phyloP scores from a whole-genome alignment of 768 basidiomycete genomes.

The Exidia glandulosa region DNA sequence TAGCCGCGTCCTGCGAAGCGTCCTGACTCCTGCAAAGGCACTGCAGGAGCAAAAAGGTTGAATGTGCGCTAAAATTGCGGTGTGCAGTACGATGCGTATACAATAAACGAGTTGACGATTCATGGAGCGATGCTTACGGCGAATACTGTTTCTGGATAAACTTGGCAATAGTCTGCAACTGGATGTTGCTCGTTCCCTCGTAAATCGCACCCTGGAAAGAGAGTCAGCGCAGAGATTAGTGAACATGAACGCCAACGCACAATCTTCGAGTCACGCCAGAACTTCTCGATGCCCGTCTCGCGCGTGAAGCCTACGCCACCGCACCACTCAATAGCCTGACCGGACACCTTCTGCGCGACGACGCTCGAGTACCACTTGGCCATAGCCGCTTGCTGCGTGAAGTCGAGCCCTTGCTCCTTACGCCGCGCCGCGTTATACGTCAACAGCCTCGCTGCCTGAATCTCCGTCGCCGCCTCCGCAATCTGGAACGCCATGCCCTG shows the following conservation, averaged over 20 bases:
- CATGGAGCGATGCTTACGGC: slow-evolving; percentile 24
- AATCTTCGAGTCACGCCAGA: slow-evolving; percentile 93
- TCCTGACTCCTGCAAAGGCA: no score
- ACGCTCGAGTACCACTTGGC: slow-evolving; percentile 89
- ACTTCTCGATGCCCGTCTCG: slow-evolving; percentile 95
- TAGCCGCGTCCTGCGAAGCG: no score
- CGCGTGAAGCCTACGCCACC: slow-evolving; percentile 89
- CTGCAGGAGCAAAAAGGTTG: no score
- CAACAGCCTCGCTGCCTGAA: slow-evolving; percentile 80
- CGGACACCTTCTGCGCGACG: slow-evolving; percentile 80
- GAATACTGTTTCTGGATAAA: slow-evolving; percentile 80
- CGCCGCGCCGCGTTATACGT: slow-evolving; percentile 95
- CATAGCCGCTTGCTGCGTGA: slow-evolving; percentile 95
- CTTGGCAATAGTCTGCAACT: slow-evolving; percentile 91
- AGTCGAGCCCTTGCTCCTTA: slow-evolving; percentile 80
- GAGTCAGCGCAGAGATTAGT: background rate
- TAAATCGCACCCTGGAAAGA: slow-evolving; percentile 68
- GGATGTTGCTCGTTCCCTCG: slow-evolving; percentile 97
- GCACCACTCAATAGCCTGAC: slow-evolving; percentile 91
- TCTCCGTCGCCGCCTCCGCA: slow-evolving; percentile 78
- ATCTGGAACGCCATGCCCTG: slow-evolving; percentile 96
- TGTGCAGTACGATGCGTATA: no score
- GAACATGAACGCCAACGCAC: slow-evolving; percentile 34
- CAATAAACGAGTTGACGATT: background rate
- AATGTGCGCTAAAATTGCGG: no score